These are phyloP conservation scores for Tetracladium maxilliforme DNA, from an alignment of 2,329 filamentous ascomycete genomes.

Conservation along the genomic window DNA sequence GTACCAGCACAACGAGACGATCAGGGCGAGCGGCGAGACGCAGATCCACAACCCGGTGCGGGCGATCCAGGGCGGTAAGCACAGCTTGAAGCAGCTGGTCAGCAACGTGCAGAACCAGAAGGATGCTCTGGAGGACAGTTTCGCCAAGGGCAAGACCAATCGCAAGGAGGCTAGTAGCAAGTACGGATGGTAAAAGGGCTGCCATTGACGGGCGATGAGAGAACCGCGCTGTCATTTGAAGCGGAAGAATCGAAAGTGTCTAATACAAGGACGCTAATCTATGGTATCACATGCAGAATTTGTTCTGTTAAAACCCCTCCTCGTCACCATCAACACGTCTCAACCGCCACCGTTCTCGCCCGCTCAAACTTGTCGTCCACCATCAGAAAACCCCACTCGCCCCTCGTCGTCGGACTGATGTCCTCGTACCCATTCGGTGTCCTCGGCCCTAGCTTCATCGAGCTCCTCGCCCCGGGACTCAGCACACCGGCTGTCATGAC, in stretches of 20 bases:
- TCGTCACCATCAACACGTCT: background rate
- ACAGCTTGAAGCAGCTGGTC: constrained; percentile 77
- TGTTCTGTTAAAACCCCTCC: background rate
- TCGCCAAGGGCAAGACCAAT: constrained; percentile 66
- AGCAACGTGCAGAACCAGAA: constrained; percentile 69
- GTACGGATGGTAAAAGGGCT: constrained; percentile 59
- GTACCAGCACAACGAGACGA: constrained; percentile 70
- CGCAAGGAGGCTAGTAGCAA: constrained; percentile 66
- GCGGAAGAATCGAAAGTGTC: constrained; percentile 1
- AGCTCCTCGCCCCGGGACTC: constrained; percentile 7
- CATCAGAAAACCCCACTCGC: constrained; percentile 49
- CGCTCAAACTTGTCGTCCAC: constrained; percentile 25
- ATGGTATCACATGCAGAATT: background rate
- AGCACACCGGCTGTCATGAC: background rate
- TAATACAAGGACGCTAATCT: constrained; percentile 1
- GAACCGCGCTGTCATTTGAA: too few relatives aligned
- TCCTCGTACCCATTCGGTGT: constrained; percentile 47
- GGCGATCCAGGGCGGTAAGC: constrained; percentile 72
- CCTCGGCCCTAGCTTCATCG: constrained; percentile 25
- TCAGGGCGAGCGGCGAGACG: constrained; percentile 56
- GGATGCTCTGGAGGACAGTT: constrained; percentile 83
- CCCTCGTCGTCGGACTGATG: constrained; percentile 44
- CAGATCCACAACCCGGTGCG: constrained; percentile 70
- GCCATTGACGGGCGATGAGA: background rate
- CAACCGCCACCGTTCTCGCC: constrained; percentile 31